Conservation (phyloP, 2,329 filamentous ascomycete species). For the Calonectria naviculata region DNA sequence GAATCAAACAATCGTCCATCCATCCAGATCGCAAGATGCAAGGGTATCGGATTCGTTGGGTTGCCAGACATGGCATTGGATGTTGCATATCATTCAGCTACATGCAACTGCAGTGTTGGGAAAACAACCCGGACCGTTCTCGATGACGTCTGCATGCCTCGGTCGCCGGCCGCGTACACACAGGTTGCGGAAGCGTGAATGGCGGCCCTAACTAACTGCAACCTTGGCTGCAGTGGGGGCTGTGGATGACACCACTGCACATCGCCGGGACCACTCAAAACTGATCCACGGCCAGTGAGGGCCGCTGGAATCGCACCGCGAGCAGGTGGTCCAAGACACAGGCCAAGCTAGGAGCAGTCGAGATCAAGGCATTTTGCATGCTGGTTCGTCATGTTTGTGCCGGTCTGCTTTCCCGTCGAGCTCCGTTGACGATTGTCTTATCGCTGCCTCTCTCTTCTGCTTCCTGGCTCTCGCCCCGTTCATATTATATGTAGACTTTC, state of each 20-base stretch:
- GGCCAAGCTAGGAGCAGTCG: neutral
- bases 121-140: slow-evolving; percentile 32
- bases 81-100: slow-evolving; percentile 13
- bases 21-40: neutral
- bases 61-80: slow-evolving; percentile 22
- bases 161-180: neutral
- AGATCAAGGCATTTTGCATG: slow-evolving; percentile 19
- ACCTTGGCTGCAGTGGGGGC: slow-evolving; percentile 13
- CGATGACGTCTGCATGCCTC: slow-evolving; percentile 37
- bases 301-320: slow-evolving; percentile 10
- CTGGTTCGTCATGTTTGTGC: slow-evolving; percentile 16
- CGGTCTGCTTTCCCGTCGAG: neutral
- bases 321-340: slow-evolving; percentile 9
- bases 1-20: neutral
- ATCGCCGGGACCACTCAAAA: slow-evolving; percentile 8
- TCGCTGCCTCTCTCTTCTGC: neutral
- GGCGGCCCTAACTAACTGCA: neutral
- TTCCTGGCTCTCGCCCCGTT: neutral
- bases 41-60: neutral
- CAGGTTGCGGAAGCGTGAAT: neutral
- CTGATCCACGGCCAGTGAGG: neutral
- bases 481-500: neutral
- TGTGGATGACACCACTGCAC: slow-evolving; percentile 23
- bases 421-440: neutral
- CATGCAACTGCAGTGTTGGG: slow-evolving; percentile 8